A percentile compares a stretch with the other conserved stretches of the same genome.
phyloP scores from a whole-genome alignment of 164 flowering plant species.

The Vitis cinerea region DNA sequence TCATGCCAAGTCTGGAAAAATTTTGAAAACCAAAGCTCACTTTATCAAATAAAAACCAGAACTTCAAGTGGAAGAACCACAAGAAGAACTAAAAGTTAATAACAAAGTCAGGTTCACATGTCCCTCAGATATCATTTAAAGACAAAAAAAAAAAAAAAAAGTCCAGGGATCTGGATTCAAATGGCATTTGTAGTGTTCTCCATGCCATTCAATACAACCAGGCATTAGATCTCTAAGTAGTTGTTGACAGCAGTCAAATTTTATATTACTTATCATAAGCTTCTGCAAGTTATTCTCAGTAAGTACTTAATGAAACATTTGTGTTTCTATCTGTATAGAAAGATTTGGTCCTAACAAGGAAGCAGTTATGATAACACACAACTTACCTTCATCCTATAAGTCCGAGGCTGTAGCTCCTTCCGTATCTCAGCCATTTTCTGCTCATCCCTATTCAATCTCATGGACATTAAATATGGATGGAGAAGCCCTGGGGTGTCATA shows the following conservation, averaged over 20 bases:
- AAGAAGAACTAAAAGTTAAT: background rate
- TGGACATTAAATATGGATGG: constrained; percentile 83
- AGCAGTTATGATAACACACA: background rate
- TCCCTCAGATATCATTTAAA: too few relatives aligned
- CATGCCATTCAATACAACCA: background rate
- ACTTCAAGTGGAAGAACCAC: background rate
- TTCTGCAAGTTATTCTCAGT: background rate
- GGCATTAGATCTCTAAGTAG: background rate
- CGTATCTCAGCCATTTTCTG: constrained; percentile 92
- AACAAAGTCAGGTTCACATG: background rate
- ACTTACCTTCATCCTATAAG: constrained; percentile 84
- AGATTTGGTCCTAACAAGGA: background rate
- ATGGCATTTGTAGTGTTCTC: background rate
- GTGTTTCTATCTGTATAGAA: background rate
- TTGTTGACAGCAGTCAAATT: background rate
- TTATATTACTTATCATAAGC: background rate
- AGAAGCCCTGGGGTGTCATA: constrained; percentile 97
- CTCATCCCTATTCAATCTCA: constrained; percentile 84
- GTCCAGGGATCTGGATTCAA: background rate
- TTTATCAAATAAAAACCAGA: background rate
- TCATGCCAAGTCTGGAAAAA: background rate
- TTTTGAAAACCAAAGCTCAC: background rate
- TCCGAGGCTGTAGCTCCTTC: constrained; percentile 83
- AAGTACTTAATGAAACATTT: background rate
- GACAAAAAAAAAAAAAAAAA: too few relatives aligned